These are phyloP conservation scores for Yarrowia sp. DNA, from an alignment of 805 yeast genomes.

Conservation along the genomic window DNA sequence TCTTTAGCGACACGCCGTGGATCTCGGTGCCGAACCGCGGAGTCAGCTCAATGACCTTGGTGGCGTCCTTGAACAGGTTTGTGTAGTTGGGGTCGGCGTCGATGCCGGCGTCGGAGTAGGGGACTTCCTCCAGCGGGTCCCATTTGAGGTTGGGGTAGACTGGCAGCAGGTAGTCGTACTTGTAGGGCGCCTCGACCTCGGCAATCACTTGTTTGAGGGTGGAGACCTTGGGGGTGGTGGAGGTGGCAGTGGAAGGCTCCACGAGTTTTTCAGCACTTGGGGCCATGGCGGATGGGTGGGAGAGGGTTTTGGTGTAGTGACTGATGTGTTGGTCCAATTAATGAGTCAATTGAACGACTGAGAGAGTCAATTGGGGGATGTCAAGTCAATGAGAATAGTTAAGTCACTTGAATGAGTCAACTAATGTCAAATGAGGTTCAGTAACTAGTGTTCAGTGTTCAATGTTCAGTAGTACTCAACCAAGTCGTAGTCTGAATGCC, in stretches of 20 bases:
- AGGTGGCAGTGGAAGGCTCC: not conserved
- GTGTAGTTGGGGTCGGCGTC: conserved; percentile 47
- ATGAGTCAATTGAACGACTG: too few relatives aligned
- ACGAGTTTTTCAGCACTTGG: conserved; percentile 26
- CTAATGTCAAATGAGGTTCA: too few relatives aligned
- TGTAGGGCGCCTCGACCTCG: conserved; percentile 43
- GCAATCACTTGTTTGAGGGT: conserved; percentile 1
- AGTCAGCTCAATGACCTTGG: conserved; percentile 55
- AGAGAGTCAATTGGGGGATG: too few relatives aligned
- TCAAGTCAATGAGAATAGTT: too few relatives aligned
- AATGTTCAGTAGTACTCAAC: too few relatives aligned
- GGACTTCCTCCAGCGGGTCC: conserved; percentile 46
- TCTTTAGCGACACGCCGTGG: conserved; percentile 55
- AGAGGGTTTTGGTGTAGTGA: too few relatives aligned
- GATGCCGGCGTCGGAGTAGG: conserved; percentile 45
- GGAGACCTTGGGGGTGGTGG: not conserved
- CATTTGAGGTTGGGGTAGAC: conserved; percentile 49
- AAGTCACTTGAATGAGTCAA: too few relatives aligned
- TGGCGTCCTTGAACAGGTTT: conserved; percentile 46
- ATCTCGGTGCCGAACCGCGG: conserved; percentile 77
- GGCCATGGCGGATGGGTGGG: not conserved
- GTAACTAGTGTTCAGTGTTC: too few relatives aligned
- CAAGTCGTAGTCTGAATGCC: too few relatives aligned
- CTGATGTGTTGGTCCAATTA: too few relatives aligned
- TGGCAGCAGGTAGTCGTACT: conserved; percentile 47